Base-by-base conservation (phyloP, 2,329 filamentous ascomycete species). In the Whalleya microplaca region DNA sequence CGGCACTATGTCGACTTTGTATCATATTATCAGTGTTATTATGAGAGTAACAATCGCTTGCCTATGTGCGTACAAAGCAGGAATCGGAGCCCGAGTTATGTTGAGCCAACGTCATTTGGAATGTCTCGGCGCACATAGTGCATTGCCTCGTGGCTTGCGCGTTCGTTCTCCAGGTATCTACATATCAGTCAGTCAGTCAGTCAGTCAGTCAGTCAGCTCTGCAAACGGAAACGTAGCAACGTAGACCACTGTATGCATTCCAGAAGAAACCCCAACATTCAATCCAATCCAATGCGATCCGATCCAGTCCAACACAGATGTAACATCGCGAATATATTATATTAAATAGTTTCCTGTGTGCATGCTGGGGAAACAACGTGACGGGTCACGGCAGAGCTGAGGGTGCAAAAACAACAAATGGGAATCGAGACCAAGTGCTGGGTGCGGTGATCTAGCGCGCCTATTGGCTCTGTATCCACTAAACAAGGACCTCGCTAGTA, bases 401-500 rank as follows among this genome's bases (percentile, higher is more conserved):
- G 40, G 48, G 41, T 40, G 18, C 19, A 41, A 12, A 20, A 21
- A 27, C 42, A 53, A 45, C 46, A 46, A 53, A 45, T 45, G 14
- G 23, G 41, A 56, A 53, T 48, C 44, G 47, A 23, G 27, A 37
- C 43, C 21, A 56, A 53, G 48, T 55, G 51, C 44, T 52, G 41
- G 41, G 9, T 61, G 54, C 40, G 41, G n/a, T 16, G 51, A 55
- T 52, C 45, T 10, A 20, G 40, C 41, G 6, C 44, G 20, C n/a
- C 55, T 50, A 68, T 70, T 69, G 67, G 66, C 43, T 21, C 6
- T 2, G 18, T 54, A 12, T 44, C 66, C 68, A 63, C 64, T 69
- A 64, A 69, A 70, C 67, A 69, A 68, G 52, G 64, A 37, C 66
- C 64, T 53, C 66, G 59, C 58, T 45, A n/a, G 29, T 21, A 32